Conservation (phyloP, 2,329 filamentous ascomycete genomes). For the Venturiaceae sp. region DNA sequence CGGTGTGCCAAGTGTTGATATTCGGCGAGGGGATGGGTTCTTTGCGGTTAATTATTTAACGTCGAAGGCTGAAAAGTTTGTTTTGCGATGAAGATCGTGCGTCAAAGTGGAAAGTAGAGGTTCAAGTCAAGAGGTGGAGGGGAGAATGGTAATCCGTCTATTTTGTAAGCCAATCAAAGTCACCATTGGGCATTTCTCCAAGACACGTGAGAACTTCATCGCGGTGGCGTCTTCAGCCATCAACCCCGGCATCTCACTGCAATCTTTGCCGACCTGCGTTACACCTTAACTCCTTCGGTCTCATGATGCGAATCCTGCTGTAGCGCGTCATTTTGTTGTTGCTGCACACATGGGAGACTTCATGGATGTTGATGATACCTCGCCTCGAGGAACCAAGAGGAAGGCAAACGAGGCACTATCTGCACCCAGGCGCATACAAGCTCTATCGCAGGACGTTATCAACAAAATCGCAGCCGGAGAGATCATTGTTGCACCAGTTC, state of each 20-base stretch:
- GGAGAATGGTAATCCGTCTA: background rate
- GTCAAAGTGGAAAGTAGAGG: too few relatives aligned
- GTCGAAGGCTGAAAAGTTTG: too few relatives aligned
- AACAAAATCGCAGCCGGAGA: slow-evolving; percentile 98
- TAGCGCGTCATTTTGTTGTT: background rate
- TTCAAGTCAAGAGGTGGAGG: background rate
- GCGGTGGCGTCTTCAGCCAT: background rate
- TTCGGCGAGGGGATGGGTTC: too few relatives aligned
- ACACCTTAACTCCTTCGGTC: background rate
- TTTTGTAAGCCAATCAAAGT: too few relatives aligned
- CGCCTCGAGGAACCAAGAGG: slow-evolving; percentile 36
- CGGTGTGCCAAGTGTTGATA: background rate
- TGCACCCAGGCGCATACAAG: slow-evolving; percentile 48
- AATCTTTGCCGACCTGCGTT: background rate
- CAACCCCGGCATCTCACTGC: too few relatives aligned
- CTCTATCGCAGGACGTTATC: slow-evolving; percentile 83
- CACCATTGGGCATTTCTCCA: too few relatives aligned
- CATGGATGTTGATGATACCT: background rate
- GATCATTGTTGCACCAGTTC: slow-evolving; percentile 94
- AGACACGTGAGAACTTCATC: background rate
- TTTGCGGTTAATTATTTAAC: too few relatives aligned
- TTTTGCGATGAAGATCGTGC: too few relatives aligned
- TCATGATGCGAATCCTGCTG: background rate
- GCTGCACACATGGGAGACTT: background rate
- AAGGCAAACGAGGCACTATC: slow-evolving; percentile 34